Base-by-base conservation (phyloP, 257 asterid species). In the Ajuga chamaepitys region DNA sequence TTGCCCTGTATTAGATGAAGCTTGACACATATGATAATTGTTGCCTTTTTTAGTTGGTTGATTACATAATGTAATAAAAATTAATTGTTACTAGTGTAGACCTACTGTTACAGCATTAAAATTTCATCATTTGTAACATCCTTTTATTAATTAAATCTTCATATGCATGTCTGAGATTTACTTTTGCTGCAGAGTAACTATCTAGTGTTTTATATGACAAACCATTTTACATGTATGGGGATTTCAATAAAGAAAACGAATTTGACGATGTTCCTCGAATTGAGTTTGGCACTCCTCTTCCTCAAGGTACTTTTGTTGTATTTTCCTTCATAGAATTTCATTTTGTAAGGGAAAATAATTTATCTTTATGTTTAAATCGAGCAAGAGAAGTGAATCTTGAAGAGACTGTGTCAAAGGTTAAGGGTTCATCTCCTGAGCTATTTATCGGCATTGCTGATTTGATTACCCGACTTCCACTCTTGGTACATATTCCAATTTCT, bases 391-490 rank as follows among this genome's bases (percentile, higher is more conserved):
- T 9, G 61, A 58, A 69, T 8, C 63, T 11, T 54, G 72, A 71
- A 30, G 78, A 58, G 51, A 20, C 68, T 11, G 64, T 21, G 59
- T 51, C 69, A 22, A 66, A 72, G 70, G 56, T 44, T 13, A 42
- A 64, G 48, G 78, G 60, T 61, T 55, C 74, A 30, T 80, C 78
- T 50, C 85, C 89, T 17, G 55, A 45, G 63, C 70, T 80, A 12
- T 77, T 70, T 70, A 67, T 72, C 66, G 80, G 72, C 68, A 60
- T 70, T 24, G 77, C 77, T 11, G 84, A 77, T 72, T 65, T 18
- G 88, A 77, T 76, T 80, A 88, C 59, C 80, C 82, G 10, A 64
- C 86, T 50, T 74, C 61, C 42, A 30, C 58, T 50, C 41, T 59
- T 55, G 86, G 90, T 82, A 70, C 62, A 14, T 58, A n/a, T 47